These are phyloP conservation scores for Dictyostelium firmibasis DNA, from an alignment of 78 protist genomes.

Conservation along the genomic window DNA sequence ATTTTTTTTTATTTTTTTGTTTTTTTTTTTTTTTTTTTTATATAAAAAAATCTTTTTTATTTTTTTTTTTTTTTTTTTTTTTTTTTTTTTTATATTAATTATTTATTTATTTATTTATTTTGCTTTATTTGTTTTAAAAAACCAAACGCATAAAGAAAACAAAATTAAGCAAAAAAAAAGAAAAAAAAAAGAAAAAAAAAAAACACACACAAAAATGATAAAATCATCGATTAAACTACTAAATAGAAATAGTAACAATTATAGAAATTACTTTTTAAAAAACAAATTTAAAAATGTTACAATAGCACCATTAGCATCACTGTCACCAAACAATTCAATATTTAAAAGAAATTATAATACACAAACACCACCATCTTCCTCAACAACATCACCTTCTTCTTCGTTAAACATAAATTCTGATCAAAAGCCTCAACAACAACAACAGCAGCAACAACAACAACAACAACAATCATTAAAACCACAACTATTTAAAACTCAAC, in stretches of 20 bases:
- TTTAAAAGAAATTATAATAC: neutral
- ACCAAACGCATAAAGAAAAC: neutral
- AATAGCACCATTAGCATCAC: neutral
- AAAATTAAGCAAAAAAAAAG: neutral
- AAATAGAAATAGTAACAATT: neutral
- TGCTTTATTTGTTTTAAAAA: too few species aligned
- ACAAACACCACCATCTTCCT: neutral
- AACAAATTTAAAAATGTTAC: neutral
- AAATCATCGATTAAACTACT: neutral
- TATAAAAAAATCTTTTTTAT: too few species aligned
- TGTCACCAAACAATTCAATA: neutral
- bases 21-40: too few species aligned
- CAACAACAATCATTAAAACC: neutral
- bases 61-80: too few species aligned
- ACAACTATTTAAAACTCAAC: neutral
- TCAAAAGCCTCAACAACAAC: too few species aligned
- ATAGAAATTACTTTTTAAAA: neutral
- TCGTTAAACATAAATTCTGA: too few species aligned
- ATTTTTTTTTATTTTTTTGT: too few species aligned
- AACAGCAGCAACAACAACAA: neutral
- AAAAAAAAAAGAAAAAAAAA: too few species aligned
- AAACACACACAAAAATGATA: neutral
- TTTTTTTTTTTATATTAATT: too few species aligned
- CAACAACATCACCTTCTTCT: too few species aligned
- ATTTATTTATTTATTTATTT: too few species aligned